phyloP scores from a whole-genome alignment of 2,329 filamentous ascomycete species.

The Hypoxylon sp. region DNA sequence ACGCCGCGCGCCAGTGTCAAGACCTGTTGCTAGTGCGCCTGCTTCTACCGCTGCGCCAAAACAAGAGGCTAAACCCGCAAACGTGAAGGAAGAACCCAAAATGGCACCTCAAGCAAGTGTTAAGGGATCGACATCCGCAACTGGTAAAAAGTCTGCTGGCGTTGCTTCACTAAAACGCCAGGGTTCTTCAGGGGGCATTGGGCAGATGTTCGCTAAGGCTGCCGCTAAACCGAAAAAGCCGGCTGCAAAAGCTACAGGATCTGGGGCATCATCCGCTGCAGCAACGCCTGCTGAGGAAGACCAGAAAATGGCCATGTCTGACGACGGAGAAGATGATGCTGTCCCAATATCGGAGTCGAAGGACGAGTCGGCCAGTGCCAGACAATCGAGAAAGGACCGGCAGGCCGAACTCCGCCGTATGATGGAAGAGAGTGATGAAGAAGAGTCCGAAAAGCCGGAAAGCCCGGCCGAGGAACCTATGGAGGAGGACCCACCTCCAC shows the following conservation, averaged over 20 bases:
- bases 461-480: conserved; percentile 47
- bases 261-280: conserved; percentile 30
- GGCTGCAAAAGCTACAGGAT: conserved; percentile 29
- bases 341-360: conserved; percentile 44
- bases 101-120: conserved; percentile 45
- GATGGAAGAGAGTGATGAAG: conserved; percentile 54
- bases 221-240: conserved; percentile 52
- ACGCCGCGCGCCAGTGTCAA: conserved; percentile 53
- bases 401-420: conserved; percentile 51
- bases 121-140: conserved; percentile 48
- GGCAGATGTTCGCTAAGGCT: conserved; percentile 53
- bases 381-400: conserved; percentile 47
- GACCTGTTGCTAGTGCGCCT: conserved; percentile 47
- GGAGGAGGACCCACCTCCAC: conserved; percentile 46
- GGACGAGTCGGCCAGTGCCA: conserved; percentile 41
- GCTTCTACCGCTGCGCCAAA: conserved; percentile 49
- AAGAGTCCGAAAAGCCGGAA: conserved; percentile 44
- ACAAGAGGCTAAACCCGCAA: conserved; percentile 53
- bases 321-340: conserved; percentile 52
- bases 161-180: conserved; percentile 64
- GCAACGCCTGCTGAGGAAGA: conserved; percentile 41
- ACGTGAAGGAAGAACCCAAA: conserved; percentile 56
- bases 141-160: conserved; percentile 56
- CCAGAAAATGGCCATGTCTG: conserved; percentile 48
- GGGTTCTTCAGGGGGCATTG: conserved; percentile 51